Percentiles rank a stretch among this genome's conserved stretches.
Conservation (phyloP, 768 basidiomycete genomes). For the Cyathus striatus region DNA sequence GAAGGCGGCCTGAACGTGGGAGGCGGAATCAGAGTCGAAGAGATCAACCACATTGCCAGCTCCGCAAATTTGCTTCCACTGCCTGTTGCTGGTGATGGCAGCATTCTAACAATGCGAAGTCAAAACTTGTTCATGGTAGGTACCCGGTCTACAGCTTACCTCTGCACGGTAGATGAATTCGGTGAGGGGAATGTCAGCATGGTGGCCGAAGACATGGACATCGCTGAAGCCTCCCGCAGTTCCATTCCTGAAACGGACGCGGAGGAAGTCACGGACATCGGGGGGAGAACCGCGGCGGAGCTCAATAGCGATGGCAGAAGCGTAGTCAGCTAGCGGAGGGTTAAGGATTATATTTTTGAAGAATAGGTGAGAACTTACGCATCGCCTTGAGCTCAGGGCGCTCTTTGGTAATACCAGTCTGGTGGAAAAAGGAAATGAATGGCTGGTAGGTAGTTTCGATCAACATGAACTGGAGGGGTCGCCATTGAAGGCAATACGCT, state of each 20-base stretch:
- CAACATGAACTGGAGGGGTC: constrained; percentile 75
- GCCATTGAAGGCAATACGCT: constrained; percentile 73
- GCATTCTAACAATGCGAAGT: constrained; percentile 28
- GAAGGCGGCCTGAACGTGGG: constrained; percentile 24
- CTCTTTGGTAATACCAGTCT: constrained; percentile 55
- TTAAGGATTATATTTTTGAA: not conserved
- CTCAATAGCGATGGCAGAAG: constrained; percentile 73
- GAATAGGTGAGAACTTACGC: constrained; percentile 40
- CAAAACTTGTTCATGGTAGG: not conserved
- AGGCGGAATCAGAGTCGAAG: constrained; percentile 16
- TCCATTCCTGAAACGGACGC: constrained; percentile 84
- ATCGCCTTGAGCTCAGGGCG: constrained; percentile 58
- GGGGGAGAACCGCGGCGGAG: constrained; percentile 71
- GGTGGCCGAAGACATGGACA: constrained; percentile 70
- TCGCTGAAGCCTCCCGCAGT: constrained; percentile 58
- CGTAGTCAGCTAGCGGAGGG: constrained; percentile 55
- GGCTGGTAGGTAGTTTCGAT: constrained; percentile 85
- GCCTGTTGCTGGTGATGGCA: constrained; percentile 50
- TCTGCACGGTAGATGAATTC: constrained; percentile 83
- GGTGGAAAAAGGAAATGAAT: constrained; percentile 84
- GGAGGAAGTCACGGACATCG: constrained; percentile 75
- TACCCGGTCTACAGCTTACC: constrained; percentile 31
- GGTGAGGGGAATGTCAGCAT: constrained; percentile 73
- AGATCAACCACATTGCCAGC: constrained; percentile 16
- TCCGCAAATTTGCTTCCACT: constrained; percentile 46